These are phyloP conservation scores for Lippia alba DNA, from an alignment of 305 asterid genomes.

Conservation along the genomic window DNA sequence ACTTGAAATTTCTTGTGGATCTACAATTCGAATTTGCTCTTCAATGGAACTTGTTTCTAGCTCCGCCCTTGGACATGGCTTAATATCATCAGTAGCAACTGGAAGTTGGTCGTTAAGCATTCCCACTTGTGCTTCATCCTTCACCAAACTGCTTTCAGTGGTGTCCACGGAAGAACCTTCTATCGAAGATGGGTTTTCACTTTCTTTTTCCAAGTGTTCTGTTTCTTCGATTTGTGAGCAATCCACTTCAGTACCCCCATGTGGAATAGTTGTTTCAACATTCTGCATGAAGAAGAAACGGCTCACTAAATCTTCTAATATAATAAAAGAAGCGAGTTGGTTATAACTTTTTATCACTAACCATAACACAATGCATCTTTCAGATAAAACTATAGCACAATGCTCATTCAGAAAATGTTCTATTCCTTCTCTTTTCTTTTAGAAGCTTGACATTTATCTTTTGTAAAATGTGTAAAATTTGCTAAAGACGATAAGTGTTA, in stretches of 20 bases:
- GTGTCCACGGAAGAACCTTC: conserved; percentile 34
- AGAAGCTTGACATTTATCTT: neutral
- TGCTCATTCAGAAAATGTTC: neutral
- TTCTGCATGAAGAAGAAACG: conserved; percentile 19
- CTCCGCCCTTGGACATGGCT: conserved; percentile 31
- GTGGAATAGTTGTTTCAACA: conserved; percentile 22
- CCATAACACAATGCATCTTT: too few relatives aligned
- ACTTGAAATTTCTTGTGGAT: conserved; percentile 35
- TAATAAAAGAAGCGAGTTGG: neutral
- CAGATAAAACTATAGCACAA: too few relatives aligned
- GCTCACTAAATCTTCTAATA: neutral
- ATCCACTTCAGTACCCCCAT: conserved; percentile 33
- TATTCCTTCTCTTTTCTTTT: neutral
- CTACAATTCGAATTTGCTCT: conserved; percentile 26
- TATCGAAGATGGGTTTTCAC: conserved; percentile 30
- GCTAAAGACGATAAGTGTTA: neutral
- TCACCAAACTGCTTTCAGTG: conserved; percentile 24
- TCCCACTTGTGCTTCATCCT: conserved; percentile 31
- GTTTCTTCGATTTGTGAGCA: conserved; percentile 28
- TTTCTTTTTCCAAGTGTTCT: conserved; percentile 33
- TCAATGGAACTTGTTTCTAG: conserved; percentile 25
- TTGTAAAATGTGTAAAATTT: neutral
- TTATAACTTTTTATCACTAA: neutral
- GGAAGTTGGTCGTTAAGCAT: conserved; percentile 35
- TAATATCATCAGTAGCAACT: conserved; percentile 32